A percentile compares a stretch with the other conserved stretches of the same genome.
These are phyloP conservation scores for Malbranchea cinnamomea DNA, from an alignment of 2,329 filamentous ascomycete genomes.

Conservation along the genomic window DNA sequence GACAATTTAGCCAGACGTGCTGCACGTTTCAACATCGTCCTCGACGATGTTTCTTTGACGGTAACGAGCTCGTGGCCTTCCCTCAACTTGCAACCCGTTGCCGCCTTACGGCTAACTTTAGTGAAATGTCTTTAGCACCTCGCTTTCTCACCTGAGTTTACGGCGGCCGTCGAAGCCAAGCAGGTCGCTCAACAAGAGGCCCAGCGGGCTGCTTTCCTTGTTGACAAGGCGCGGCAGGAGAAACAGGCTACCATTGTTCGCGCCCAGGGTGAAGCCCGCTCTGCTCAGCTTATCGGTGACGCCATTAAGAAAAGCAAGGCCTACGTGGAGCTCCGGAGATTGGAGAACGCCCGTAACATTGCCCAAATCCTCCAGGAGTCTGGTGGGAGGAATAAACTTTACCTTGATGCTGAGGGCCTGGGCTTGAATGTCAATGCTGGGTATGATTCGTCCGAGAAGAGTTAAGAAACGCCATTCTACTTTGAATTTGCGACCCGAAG, in stretches of 20 bases:
- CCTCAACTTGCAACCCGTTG: no score
- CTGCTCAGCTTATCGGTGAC: conserved; percentile 93
- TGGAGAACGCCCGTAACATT: conserved; percentile 87
- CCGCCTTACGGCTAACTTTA: no score
- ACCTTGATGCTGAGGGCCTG: conserved; percentile 79
- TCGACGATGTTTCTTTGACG: conserved; percentile 94
- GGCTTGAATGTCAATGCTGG: conserved; percentile 62
- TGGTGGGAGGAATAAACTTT: conserved; percentile 80
- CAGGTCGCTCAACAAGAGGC: conserved; percentile 76
- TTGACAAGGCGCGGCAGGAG: conserved; percentile 97
- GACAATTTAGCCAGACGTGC: conserved; percentile 86
- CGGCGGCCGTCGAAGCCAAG: conserved; percentile 53
- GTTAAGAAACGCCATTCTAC: no score
- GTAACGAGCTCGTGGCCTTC: no score
- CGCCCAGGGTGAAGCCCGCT: conserved; percentile 96
- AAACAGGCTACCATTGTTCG: conserved; percentile 98
- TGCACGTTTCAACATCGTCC: conserved; percentile 88
- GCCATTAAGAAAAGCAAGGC: conserved; percentile 99
- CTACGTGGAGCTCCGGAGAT: conserved; percentile 93
- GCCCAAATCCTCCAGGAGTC: conserved; percentile 75
- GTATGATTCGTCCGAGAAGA: conserved; percentile 15
- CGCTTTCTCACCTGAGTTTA: conserved; percentile 56
- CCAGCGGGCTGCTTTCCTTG: conserved; percentile 89
- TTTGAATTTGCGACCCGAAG: no score
- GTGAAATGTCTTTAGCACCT: conserved; percentile 46